These are phyloP conservation scores for Pseudogymnoascus sp. DNA, from an alignment of 2,329 filamentous ascomycete genomes.

Conservation along the genomic window DNA sequence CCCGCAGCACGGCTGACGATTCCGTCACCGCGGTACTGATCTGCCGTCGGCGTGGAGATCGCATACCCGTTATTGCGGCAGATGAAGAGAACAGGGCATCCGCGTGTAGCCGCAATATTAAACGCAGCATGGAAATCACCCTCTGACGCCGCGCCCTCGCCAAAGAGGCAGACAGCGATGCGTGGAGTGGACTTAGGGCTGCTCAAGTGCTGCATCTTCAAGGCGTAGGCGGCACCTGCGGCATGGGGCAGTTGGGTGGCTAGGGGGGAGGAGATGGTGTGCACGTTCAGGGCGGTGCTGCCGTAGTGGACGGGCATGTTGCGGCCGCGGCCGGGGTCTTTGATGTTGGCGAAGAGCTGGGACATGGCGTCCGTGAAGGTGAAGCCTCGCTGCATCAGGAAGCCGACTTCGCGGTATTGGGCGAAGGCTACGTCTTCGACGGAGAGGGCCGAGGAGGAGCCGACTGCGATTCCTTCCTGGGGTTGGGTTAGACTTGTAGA, in stretches of 20 bases:
- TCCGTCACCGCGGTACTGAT: conserved; percentile 86
- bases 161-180: conserved; percentile 79
- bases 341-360: conserved; percentile 81
- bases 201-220: conserved; percentile 71
- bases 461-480: conserved; percentile 79
- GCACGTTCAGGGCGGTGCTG: conserved; percentile 76
- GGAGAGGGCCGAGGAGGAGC: conserved; percentile 75
- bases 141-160: conserved; percentile 83
- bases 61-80: conserved; percentile 92
- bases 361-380: conserved; percentile 87
- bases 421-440: conserved; percentile 85
- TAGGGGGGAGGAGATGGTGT: conserved; percentile 78
- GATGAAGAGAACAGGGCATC: conserved; percentile 83
- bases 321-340: conserved; percentile 72
- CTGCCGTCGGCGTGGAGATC: conserved; percentile 80
- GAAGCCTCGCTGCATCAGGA: conserved; percentile 85
- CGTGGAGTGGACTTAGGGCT: conserved; percentile 61
- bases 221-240: conserved; percentile 75
- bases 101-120: conserved; percentile 82
- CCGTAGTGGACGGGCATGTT: conserved; percentile 99
- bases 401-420: conserved; percentile 89
- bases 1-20: conserved; percentile 81
- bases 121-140: conserved; percentile 88
- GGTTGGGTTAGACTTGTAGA: not conserved
- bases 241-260: conserved; percentile 89